Conservation (phyloP, 306 rosid genomes). For the Prunus davidiana region DNA sequence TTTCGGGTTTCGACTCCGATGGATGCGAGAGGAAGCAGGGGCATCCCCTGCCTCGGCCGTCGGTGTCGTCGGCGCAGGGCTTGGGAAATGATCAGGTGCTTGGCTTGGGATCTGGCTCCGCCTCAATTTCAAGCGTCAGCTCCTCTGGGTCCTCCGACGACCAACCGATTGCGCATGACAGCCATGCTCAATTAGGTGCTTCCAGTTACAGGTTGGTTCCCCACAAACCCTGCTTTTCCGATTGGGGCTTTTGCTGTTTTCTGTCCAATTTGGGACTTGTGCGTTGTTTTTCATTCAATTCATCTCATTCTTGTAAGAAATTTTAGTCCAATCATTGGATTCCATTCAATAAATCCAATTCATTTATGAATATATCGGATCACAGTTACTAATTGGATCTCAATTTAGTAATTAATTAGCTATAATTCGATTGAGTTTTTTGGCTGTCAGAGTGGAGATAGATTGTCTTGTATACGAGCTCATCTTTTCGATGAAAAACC, state of each 20-base stretch:
- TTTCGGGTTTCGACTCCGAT: conserved; percentile 56
- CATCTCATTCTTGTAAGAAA: background rate
- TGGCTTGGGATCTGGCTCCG: conserved; percentile 54
- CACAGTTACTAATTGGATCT: background rate
- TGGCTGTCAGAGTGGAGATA: background rate
- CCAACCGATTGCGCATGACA: conserved; percentile 44
- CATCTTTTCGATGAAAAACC: background rate
- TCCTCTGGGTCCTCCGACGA: conserved; percentile 77
- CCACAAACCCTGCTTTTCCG: background rate
- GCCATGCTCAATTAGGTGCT: conserved; percentile 25
- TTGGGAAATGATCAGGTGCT: conserved; percentile 45
- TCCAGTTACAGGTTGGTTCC: conserved; percentile 41
- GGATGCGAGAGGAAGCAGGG: conserved; percentile 31
- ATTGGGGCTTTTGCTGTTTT: background rate
- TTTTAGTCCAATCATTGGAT: background rate
- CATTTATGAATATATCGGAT: background rate
- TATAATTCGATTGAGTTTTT: conserved; percentile 8
- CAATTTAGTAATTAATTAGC: background rate
- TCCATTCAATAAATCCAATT: background rate
- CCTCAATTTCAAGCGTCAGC: conserved; percentile 68
- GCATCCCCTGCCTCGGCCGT: conserved; percentile 72
- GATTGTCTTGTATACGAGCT: background rate
- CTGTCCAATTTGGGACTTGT: background rate
- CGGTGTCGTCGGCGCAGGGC: conserved; percentile 39
- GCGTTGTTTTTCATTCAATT: background rate